phyloP scores from a whole-genome alignment of 768 basidiomycete species.

The Cystobasidium tubakii region DNA sequence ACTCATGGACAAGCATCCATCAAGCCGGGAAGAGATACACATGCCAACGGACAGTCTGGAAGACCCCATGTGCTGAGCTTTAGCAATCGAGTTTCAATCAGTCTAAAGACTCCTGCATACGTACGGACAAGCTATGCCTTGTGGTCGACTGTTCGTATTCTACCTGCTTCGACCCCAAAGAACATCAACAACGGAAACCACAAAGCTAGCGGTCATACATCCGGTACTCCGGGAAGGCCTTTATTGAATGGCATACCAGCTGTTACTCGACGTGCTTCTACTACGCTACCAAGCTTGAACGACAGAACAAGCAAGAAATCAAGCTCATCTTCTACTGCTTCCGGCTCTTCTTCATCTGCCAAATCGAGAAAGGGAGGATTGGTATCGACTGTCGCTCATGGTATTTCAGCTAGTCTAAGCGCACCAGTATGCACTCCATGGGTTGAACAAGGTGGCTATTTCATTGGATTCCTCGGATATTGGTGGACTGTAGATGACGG shows the following conservation, averaged over 20 bases:
- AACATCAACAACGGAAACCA: neutral
- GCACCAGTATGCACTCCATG: constrained; percentile 7
- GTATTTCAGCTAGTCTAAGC: neutral
- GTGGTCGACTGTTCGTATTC: constrained; percentile 75
- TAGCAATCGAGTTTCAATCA: constrained; percentile 83
- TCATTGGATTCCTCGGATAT: constrained; percentile 35
- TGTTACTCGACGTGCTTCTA: constrained; percentile 19
- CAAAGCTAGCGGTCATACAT: neutral
- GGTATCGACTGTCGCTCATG: constrained; percentile 5
- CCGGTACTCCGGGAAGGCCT: neutral
- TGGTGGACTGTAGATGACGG: constrained; percentile 39
- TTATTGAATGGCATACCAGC: constrained; percentile 27
- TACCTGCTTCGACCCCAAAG: constrained; percentile 51
- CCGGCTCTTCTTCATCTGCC: neutral
- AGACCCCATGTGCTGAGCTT: constrained; percentile 57
- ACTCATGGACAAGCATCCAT: constrained; percentile 8
- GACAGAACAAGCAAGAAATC: constrained; percentile 7
- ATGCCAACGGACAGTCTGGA: constrained; percentile 37
- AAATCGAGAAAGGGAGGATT: neutral
- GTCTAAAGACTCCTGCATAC: constrained; percentile 83
- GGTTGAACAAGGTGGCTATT: constrained; percentile 34
- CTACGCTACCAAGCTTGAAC: constrained; percentile 8
- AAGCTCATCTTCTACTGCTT: constrained; percentile 17
- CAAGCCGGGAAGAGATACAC: neutral
- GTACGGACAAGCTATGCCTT: constrained; percentile 79